These are phyloP conservation scores for Arachnomyces sp. DNA, from an alignment of 2,329 filamentous ascomycete genomes.

Conservation along the genomic window DNA sequence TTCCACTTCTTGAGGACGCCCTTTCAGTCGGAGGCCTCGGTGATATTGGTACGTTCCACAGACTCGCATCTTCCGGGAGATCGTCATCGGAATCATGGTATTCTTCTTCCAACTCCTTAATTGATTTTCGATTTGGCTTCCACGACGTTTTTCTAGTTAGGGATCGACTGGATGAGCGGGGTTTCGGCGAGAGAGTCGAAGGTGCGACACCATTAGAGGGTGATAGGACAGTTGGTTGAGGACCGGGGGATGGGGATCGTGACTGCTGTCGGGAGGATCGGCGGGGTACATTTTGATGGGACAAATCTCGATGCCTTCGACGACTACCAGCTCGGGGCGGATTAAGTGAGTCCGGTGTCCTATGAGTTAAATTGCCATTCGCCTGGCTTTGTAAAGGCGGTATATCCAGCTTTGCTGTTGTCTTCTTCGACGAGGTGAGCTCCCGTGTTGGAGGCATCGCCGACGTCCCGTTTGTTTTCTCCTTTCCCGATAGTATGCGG, in stretches of 20 bases:
- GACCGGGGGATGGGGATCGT: conserved; percentile 20
- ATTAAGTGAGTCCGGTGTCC: conserved; percentile 15
- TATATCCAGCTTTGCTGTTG: too few species aligned
- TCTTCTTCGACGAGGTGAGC: conserved; percentile 14
- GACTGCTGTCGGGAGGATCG: neutral
- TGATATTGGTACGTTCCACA: conserved; percentile 46
- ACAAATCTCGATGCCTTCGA: neutral
- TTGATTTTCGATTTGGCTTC: conserved; percentile 39
- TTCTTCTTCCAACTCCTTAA: conserved; percentile 43
- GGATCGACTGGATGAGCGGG: conserved; percentile 11
- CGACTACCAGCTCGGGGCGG: neutral
- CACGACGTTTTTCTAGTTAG: conserved; percentile 32
- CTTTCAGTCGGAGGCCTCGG: conserved; percentile 37
- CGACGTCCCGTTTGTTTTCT: neutral
- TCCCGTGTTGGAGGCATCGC: conserved; percentile 14
- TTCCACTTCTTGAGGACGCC: conserved; percentile 30
- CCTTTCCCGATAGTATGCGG: conserved; percentile 20
- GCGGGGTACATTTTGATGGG: too few species aligned
- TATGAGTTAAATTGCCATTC: conserved; percentile 13
- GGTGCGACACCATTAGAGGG: conserved; percentile 21
- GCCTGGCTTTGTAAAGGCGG: neutral
- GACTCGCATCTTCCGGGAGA: conserved; percentile 42
- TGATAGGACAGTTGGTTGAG: conserved; percentile 18
- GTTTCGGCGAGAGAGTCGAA: conserved; percentile 15
- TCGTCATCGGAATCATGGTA: conserved; percentile 46